Evolutionary conservation across 2,329 filamentous ascomycete species (phyloP).

Genomic region (Talaromyces islandicus): DNA sequence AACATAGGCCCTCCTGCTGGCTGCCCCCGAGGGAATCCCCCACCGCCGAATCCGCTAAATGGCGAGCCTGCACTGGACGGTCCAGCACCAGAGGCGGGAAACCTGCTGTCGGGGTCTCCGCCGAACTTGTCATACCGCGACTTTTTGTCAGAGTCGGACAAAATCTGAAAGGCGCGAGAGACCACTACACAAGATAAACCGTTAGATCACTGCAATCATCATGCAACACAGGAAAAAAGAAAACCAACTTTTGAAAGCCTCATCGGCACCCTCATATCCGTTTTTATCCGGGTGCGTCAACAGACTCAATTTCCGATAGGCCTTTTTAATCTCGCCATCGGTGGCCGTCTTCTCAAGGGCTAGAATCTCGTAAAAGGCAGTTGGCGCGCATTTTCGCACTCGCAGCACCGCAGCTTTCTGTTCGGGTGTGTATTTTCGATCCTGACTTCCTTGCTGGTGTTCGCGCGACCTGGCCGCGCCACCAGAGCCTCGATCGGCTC

Average conservation of each 20-base stretch:
- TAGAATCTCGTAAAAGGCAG: slow-evolving; percentile 94
- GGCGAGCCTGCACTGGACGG: slow-evolving; percentile 31
- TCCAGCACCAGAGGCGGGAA: slow-evolving; percentile 49
- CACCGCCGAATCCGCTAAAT: slow-evolving; percentile 41
- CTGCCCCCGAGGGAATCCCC: slow-evolving; percentile 40
- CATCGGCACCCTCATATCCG: slow-evolving; percentile 88
- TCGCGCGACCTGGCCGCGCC: slow-evolving; percentile 40
- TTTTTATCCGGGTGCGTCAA: slow-evolving; percentile 99
- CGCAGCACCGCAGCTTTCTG: slow-evolving; percentile 88
- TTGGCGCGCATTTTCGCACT: slow-evolving; percentile 75
- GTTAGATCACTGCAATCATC: background rate
- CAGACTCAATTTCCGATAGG: slow-evolving; percentile 88
- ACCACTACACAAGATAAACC: slow-evolving; percentile 55
- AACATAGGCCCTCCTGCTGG: slow-evolving; percentile 58
- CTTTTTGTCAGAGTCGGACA: slow-evolving; percentile 91
- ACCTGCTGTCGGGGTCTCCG: slow-evolving; percentile 85
- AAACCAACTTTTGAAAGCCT: slow-evolving; percentile 88
- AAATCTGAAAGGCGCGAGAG: slow-evolving; percentile 81
- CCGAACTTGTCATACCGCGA: slow-evolving; percentile 82
- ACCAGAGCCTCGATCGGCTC: slow-evolving; percentile 32
- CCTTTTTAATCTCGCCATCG: slow-evolving; percentile 91
- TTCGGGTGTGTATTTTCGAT: slow-evolving; percentile 69
- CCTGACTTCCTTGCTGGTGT: slow-evolving; percentile 47
- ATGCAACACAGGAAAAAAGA: background rate
- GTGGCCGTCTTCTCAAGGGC: slow-evolving; percentile 62